These are phyloP conservation scores for Aurifilum marmelostoma DNA, from an alignment of 2,329 filamentous ascomycete genomes.

Conservation along the genomic window DNA sequence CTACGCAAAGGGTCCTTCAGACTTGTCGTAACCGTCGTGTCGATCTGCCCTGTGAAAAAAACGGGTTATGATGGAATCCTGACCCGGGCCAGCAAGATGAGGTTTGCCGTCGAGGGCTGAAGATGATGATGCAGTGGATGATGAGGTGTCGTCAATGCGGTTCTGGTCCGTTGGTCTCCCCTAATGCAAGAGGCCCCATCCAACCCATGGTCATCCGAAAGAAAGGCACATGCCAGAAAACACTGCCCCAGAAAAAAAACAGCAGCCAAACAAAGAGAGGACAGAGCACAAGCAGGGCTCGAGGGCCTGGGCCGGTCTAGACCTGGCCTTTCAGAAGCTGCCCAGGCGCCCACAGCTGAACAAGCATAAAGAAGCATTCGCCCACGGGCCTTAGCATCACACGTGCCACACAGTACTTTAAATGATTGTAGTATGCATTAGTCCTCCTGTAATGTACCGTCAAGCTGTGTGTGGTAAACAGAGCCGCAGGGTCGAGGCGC, in stretches of 20 bases:
- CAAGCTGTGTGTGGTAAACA: background rate
- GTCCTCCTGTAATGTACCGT: background rate
- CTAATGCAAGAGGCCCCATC: background rate
- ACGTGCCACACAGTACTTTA: background rate
- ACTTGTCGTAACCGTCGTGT: background rate
- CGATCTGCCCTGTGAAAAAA: background rate
- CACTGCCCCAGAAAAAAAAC: background rate
- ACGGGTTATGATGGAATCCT: background rate
- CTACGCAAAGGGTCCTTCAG: background rate
- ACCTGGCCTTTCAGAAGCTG: background rate
- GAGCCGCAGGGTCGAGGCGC: background rate
- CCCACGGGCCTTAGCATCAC: background rate
- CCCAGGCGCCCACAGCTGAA: background rate
- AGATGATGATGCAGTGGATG: background rate
- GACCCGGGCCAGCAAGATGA: too few species aligned
- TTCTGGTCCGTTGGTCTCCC: background rate
- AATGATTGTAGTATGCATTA: background rate
- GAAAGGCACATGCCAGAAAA: background rate
- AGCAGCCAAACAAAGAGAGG: background rate
- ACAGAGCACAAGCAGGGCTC: background rate
- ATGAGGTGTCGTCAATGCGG: background rate
- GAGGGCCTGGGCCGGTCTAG: conserved; percentile 4
- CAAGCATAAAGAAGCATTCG: background rate
- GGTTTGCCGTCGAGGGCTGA: too few species aligned
- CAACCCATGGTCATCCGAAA: background rate